Base-by-base conservation (phyloP, 1,284 basidiomycete genomes). In the Veloporphyrellus conicus region DNA sequence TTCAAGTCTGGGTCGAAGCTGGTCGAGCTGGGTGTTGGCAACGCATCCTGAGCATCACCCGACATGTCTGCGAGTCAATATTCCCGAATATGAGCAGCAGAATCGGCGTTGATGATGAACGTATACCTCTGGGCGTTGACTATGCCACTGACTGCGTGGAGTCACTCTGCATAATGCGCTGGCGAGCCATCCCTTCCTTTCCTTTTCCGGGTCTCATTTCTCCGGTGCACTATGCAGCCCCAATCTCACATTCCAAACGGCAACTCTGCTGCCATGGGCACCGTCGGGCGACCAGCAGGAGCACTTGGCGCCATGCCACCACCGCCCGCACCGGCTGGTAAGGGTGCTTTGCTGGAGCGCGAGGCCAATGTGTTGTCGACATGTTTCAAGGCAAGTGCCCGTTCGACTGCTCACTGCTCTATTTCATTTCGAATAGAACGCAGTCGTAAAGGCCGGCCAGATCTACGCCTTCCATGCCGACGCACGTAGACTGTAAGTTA, bases 381-480 rank as follows among this genome's bases (percentile, higher is more conserved):
- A 5, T 81, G 76, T 57, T 68, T 88, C 20, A 80, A 79, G 71
- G 85, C 78, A 52, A 51, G 66, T 49, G n/a, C 28, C 28, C 18
- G 42, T 40, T 47, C 31, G 11, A 16, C 23, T 6, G 12, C 22
- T 12, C 2, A 16, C 23, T 6, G 12, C 22, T 12, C 2, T 11
- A 20, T 25, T 18, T 50, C 37, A 48, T 43, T 11, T 27, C 41
- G 40, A 46, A 37, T 19, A 87, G 84, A 80, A 78, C 56, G 76
- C 80, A n/a, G 74, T 79, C 8, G 68, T 86, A 6, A 85, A 80
- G 62, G 81, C 82, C 1, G 84, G 77, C 8, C 79, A 87, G 55
- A 71, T 88, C 29, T 84, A 84, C 57, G 70, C 70, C 8, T 88
- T 87, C 58, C 81, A 85, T 59, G 71, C 75, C 0, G 81, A 87